Base-by-base conservation (phyloP, 2,329 filamentous ascomycete genomes). In the Diaporthe citri region DNA sequence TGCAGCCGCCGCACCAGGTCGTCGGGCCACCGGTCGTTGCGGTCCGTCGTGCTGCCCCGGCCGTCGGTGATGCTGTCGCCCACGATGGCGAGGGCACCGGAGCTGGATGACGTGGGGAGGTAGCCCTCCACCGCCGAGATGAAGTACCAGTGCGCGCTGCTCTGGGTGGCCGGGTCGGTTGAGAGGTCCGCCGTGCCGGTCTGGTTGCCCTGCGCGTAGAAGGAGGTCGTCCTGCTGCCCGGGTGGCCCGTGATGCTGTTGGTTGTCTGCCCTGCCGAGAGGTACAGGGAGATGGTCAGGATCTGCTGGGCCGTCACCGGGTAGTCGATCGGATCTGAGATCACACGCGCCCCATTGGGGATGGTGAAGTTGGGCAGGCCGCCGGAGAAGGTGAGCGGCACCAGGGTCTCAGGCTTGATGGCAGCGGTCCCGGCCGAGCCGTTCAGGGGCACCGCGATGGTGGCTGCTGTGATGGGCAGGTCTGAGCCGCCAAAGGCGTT, bases 11-110 rank as follows among this genome's bases (percentile, higher is more conserved):
- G 78, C 34, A 88, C 83, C 10, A 91, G 83, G 12, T 80, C 80
- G 78, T 86, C 84, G 0, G 84, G 83, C 84, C 84, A 86, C 62
- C 85, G 82, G 80, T 91, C 86, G 82, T 93, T 92, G 31, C 80
- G 82, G 81, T 93, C 88, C 25, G 88, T 89, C 41, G 88, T 89
- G 74, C 87, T 90, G 57, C 90, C 90, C 36, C 90, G 86, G 15
- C 91, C 91, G 79, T 93, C 91, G 4, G 91, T 93, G 79, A 93
- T 92, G 78, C 88, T 91, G 81, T 93, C 91, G n/a, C 91, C 91
- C 1, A 93, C 83, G 34, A 93, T 86, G 28, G 86, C 87, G 46
- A 93, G 85, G 1, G 87, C 84, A 55, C 83, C 81, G 66, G 84
- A 83, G 2, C 74, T 62, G 20, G 79, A 62, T 0, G 79, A 36